A percentile compares a stretch with the other conserved stretches of the same genome.
Conservation (phyloP, 257 asterid species). For the Linderniella brevidens region DNA sequence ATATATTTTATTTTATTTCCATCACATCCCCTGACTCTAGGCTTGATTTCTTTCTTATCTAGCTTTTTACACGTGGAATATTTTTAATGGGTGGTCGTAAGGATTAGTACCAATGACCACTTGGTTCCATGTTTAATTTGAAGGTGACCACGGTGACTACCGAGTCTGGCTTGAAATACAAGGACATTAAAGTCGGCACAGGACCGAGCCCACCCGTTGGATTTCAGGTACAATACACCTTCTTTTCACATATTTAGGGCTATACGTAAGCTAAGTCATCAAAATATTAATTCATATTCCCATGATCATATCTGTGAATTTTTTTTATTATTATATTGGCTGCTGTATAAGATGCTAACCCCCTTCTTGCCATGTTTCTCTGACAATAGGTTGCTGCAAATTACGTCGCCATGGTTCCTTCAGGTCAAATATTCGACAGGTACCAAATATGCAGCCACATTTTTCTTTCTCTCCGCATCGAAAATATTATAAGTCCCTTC, state of each 20-base stretch:
- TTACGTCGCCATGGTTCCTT: conserved; percentile 92
- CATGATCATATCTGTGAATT: not conserved
- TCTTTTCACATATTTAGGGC: not conserved
- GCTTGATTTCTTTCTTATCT: not conserved
- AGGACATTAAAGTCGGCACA: conserved; percentile 71
- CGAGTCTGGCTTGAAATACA: conserved; percentile 86
- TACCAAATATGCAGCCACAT: not conserved
- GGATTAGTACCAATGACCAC: not conserved
- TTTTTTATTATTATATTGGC: too few relatives aligned
- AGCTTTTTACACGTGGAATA: not conserved
- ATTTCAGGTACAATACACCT: conserved; percentile 65
- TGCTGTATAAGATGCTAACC: not conserved
- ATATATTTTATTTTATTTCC: too few relatives aligned
- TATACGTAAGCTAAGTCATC: not conserved
- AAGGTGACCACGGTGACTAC: conserved; percentile 83
- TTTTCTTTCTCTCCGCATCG: not conserved
- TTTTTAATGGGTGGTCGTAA: not conserved
- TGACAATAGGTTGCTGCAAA: conserved; percentile 81
- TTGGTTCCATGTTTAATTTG: too few relatives aligned
- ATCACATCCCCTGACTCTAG: too few relatives aligned
- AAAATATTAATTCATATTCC: not conserved
- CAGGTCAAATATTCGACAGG: conserved; percentile 98
- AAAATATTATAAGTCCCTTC: not conserved
- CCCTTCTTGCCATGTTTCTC: not conserved
- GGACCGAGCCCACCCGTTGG: conserved; percentile 98